Percentiles rank a stretch among this genome's conserved stretches.
Evolutionary conservation across 2,329 filamentous ascomycete species (phyloP).

Genomic region (Fusarium chlamydosporum): DNA sequence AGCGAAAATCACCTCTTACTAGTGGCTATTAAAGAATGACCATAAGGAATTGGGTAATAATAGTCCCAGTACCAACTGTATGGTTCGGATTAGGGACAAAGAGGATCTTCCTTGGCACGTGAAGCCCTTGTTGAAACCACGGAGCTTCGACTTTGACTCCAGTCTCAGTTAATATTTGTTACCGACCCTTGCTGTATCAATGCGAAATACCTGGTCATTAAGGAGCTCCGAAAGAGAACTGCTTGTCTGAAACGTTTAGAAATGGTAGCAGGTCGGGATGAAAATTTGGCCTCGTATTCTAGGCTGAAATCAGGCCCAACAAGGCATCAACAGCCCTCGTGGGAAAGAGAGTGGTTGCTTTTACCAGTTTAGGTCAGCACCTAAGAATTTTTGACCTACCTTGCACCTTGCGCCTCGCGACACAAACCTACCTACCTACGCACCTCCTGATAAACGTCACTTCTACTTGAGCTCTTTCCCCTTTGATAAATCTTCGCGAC

Average conservation of each 20-base stretch:
- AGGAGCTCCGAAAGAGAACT: constrained; percentile 21
- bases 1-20: background rate
- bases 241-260: constrained; percentile 33
- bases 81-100: constrained; percentile 19
- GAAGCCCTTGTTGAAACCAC: constrained; percentile 32
- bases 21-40: constrained; percentile 4
- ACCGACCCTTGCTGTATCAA: constrained; percentile 29
- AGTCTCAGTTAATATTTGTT: constrained; percentile 14
- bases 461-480: constrained; percentile 22
- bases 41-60: constrained; percentile 3
- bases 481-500: constrained; percentile 35
- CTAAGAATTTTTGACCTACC: constrained; percentile 47
- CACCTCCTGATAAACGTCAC: constrained; percentile 42
- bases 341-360: constrained; percentile 22
- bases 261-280: constrained; percentile 15
- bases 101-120: constrained; percentile 31
- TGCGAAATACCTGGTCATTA: constrained; percentile 31
- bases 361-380: constrained; percentile 47
- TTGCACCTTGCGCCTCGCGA: constrained; percentile 38
- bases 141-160: constrained; percentile 14
- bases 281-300: constrained; percentile 5
- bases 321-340: constrained; percentile 19
- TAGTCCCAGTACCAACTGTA: background rate
- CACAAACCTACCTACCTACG: constrained; percentile 45
- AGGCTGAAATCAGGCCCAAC: constrained; percentile 14